Base-by-base conservation (phyloP, 2,329 filamentous ascomycete species). In the Fusarium sp. region DNA sequence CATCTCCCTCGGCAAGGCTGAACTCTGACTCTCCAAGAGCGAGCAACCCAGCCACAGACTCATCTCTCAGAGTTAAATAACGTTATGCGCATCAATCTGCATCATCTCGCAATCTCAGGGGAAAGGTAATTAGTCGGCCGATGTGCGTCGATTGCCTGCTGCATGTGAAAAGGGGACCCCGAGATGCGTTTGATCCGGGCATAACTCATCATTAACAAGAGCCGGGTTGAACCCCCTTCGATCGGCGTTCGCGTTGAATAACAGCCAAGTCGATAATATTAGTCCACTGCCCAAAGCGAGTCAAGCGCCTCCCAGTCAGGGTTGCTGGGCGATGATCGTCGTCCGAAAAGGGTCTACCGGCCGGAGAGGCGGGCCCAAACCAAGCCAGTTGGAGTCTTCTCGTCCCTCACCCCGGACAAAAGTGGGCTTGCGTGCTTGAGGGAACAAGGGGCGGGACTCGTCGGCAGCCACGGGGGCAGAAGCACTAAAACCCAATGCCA, bases 161-260 rank as follows among this genome's bases (percentile, higher is more conserved):
- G 57, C 36, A 63, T 68, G 47, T 65, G 65, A 65, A 68, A 69
- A 71, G 61, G 63, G 36, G 61, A 63, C 54, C 69, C 74, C 70
- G 65, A 76, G 71, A 78, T 78, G 69, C 75, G 70, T 74, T 65
- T 71, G 65, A 69, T 74, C 74, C 70, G 71, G 63, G 66, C 63
- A 73, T 70, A 75, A 40, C 62, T 74, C 71, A 63, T 59, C 69
- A 77, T 36, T 18, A 57, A 52, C 45, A 50, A 79, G 78, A 74
- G 65, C 80, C 79, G 78, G 77, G 76, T 75, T 70, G 78, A 79
- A 78, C 70, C 63, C 61, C 69, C 69, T 69, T 79, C 77, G 80
- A 81, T 78, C 79, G 79, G 79, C 79, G 80, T 75, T 70, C 73
- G 68, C 75, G 66, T 70, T 70, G 70, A 77, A 66, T 63, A 66